Evolutionary conservation across 805 yeast species (phyloP).

Genomic region (Peterozyma toletana): DNA sequence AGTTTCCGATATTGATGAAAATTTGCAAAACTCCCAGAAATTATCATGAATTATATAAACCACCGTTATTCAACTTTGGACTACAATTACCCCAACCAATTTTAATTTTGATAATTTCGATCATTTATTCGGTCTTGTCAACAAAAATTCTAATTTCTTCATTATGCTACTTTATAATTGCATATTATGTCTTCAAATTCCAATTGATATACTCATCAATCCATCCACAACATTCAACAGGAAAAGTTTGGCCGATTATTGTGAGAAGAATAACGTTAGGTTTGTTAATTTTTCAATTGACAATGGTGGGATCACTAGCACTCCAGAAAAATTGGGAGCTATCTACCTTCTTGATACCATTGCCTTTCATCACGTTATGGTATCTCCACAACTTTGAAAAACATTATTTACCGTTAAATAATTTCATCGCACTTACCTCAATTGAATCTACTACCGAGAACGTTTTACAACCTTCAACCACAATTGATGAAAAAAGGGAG

Average conservation of each 20-base stretch:
- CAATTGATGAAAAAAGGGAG: slow-evolving; percentile 78
- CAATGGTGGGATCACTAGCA: slow-evolving; percentile 84
- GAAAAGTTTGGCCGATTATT: slow-evolving; percentile 79
- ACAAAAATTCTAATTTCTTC: slow-evolving; percentile 56
- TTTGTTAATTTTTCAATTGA: slow-evolving; percentile 73
- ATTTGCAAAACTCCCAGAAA: slow-evolving; percentile 80
- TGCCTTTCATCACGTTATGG: slow-evolving; percentile 62
- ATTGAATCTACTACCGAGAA: not conserved
- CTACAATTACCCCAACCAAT: slow-evolving; percentile 56
- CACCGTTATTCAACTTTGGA: slow-evolving; percentile 86
- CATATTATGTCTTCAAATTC: slow-evolving; percentile 54
- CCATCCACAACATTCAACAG: slow-evolving; percentile 61
- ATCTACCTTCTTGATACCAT: slow-evolving; percentile 66
- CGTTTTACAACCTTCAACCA: slow-evolving; percentile 20
- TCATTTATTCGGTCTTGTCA: slow-evolving; percentile 54
- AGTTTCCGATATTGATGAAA: slow-evolving; percentile 61
- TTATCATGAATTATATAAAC: slow-evolving; percentile 64
- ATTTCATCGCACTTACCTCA: slow-evolving; percentile 41
- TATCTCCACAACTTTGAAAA: slow-evolving; percentile 77
- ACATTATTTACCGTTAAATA: slow-evolving; percentile 71
- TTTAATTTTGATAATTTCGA: slow-evolving; percentile 47
- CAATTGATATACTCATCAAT: slow-evolving; percentile 55
- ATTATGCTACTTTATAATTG: slow-evolving; percentile 45
- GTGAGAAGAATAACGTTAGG: slow-evolving; percentile 81
- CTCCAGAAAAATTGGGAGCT: slow-evolving; percentile 72